Conservation (phyloP, 1,139 yeast genomes). For the Yarrowia galli region DNA sequence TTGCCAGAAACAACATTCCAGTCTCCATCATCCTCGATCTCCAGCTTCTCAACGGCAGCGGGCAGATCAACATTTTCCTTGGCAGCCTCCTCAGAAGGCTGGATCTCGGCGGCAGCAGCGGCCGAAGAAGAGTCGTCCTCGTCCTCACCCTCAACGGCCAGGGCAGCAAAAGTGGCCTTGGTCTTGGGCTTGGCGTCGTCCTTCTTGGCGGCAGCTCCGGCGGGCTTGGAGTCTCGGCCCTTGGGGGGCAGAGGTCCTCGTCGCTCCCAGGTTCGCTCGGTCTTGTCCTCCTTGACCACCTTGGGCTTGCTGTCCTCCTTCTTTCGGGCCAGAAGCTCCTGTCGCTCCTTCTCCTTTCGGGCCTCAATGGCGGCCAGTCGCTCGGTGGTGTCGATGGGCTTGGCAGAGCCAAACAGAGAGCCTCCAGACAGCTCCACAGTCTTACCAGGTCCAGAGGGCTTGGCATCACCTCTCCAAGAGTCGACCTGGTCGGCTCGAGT, state of each 20-base stretch:
- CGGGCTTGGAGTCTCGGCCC: slow-evolving; percentile 37
- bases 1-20: slow-evolving; percentile 72
- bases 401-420: slow-evolving; percentile 51
- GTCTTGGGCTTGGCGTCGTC: slow-evolving; percentile 33
- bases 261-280: slow-evolving; percentile 44
- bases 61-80: slow-evolving; percentile 47
- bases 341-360: slow-evolving; percentile 46
- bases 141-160: slow-evolving; percentile 68
- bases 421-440: slow-evolving; percentile 32
- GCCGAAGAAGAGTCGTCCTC: slow-evolving; percentile 49
- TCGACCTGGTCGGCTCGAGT: slow-evolving; percentile 40
- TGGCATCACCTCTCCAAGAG: slow-evolving; percentile 39
- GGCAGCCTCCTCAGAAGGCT: slow-evolving; percentile 44
- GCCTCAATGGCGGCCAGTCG: slow-evolving; percentile 47
- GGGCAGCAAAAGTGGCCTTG: slow-evolving; percentile 33
- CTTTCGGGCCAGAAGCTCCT: slow-evolving; percentile 42
- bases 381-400: slow-evolving; percentile 53
- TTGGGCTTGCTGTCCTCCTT: slow-evolving; percentile 41
- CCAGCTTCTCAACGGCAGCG: slow-evolving; percentile 53
- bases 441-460: slow-evolving; percentile 43
- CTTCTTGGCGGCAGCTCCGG: slow-evolving; percentile 15
- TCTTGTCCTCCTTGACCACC: slow-evolving; percentile 41
- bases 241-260: slow-evolving; percentile 45
- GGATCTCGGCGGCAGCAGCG: slow-evolving; percentile 20
- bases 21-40: slow-evolving; percentile 58